Base-by-base conservation (phyloP, 352 stramenopile species). In the Pythium coloratum region DNA sequence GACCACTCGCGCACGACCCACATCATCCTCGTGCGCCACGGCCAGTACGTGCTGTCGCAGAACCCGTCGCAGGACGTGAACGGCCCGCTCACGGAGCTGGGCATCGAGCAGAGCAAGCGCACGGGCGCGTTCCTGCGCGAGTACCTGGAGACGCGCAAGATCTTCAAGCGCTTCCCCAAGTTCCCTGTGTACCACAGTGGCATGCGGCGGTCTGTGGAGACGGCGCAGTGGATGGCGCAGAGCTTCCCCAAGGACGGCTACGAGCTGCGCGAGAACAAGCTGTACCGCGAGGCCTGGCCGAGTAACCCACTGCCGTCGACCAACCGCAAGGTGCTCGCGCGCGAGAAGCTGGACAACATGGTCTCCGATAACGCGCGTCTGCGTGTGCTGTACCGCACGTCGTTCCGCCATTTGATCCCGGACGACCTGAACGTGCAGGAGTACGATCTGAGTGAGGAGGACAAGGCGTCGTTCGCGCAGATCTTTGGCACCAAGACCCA, bases 341-440 rank as follows among this genome's bases (percentile, higher is more conserved):
- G 80, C 59, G 81, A 91, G 66, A 90, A 90, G 47, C 66, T 89
- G 47, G 83, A 90, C 67, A 90, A 84, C 67, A 91, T 91, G 78
- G 82, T 88, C 42, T 77, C 81, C 28, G 83, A 91, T 54, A 85
- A 76, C 44, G 80, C 83, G 62, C 79, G 83, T 2, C 67, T 91
- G 26, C 86, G 88, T 49, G 63, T 88, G 60, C 71, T 80, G 33
- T 91, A 86, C 65, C 80, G 83, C 51, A 87, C 75, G 40, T 82
- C 75, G 75, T 91, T 91, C 62, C 81, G 83, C 10, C 83, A 91
- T 64, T 47, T 90, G 55, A 81, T 90, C 67, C 79, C 83, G 10
- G 69, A 81, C 55, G 83, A 91, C 49, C 38, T 91, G 18, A 69
- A 20, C 54, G 44, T 64, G 16, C 50, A 53, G 7, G 71, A 84